Base-by-base conservation (phyloP, 1,139 yeast genomes). In the Arxiozyma bovina region DNA sequence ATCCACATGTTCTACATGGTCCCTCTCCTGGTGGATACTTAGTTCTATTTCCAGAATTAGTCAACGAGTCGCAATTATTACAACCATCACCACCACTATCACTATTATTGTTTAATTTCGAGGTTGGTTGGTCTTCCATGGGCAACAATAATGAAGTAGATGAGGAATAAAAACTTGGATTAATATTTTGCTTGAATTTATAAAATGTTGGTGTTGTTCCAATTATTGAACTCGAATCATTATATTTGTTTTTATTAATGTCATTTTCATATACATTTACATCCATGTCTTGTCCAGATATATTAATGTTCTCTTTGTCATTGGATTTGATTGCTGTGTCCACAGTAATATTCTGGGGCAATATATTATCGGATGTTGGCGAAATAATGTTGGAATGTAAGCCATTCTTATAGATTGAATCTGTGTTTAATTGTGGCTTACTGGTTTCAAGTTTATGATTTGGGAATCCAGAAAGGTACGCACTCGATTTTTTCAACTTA, bases 1-100 rank as follows among this genome's bases (percentile, higher is more conserved):
- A 50, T 15, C 57, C 56, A 73, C 99, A 93, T 44, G 73, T 65
- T 58, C 93, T 78, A 65, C 94, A 86, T 11, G 90, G 90, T 0
- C 93, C 93, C 58, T 79, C 72, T 0, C 93, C 93, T 2, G 90
- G 80, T 9, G 79, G 75, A 58, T 73, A 71, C 55, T 48, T 42
- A 8, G n/a, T 27, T 4, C 20, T 25, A 17, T 21, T 21, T 45
- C 25, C 38, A n/a, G 47, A 34, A 2, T 15, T 17, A 22, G 18
- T 6, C 20, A 18, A 25, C 3, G 46, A 27, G 12, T 40, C 42
- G 18, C 12, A 48, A 30, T 25, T 69, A 21, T 38, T 38, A 22
- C 9, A 4, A 17, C 12, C 20, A 21, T 22, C 34, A 21, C 20
- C 11, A 15, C 42, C 34, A 27, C 20, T 12, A 27, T 20, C 27